These are phyloP conservation scores for Chenopodium album DNA, from an alignment of 148 eudicot species.

Conservation along the genomic window DNA sequence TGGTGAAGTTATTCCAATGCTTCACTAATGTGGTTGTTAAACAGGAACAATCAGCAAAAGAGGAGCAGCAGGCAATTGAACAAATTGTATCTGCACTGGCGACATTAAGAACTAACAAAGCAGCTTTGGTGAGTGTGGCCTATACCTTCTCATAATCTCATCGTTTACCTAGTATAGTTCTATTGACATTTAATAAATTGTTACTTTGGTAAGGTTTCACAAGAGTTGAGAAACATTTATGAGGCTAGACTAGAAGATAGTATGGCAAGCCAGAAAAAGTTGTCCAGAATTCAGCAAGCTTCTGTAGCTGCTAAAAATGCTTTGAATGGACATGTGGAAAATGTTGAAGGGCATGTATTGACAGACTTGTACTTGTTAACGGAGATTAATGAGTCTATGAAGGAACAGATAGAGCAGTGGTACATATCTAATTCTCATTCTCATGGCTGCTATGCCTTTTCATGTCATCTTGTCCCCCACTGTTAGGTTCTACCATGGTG, in stretches of 20 bases:
- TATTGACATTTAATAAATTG: not conserved
- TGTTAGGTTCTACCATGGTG: not conserved
- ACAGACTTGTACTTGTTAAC: slow-evolving; percentile 57
- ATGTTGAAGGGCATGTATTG: slow-evolving; percentile 45
- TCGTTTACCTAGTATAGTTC: not conserved
- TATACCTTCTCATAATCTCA: not conserved
- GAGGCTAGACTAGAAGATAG: slow-evolving; percentile 39
- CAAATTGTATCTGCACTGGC: slow-evolving; percentile 60
- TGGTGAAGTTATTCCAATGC: not conserved
- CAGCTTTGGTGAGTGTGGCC: slow-evolving; percentile 40
- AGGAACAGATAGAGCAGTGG: slow-evolving; percentile 63
- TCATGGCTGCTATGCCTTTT: not conserved
- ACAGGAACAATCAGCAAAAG: slow-evolving; percentile 73
- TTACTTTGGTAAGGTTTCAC: slow-evolving; percentile 52
- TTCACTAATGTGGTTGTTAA: slow-evolving; percentile 15
- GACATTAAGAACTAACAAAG: slow-evolving; percentile 50
- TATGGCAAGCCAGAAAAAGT: slow-evolving; percentile 39
- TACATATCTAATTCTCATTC: slow-evolving; percentile 27
- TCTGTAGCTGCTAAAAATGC: slow-evolving; percentile 49
- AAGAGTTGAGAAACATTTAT: slow-evolving; percentile 51
- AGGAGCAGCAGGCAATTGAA: slow-evolving; percentile 70
- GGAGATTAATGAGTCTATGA: slow-evolving; percentile 47
- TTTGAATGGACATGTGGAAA: slow-evolving; percentile 50
- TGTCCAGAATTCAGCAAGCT: slow-evolving; percentile 56
- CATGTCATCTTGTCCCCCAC: not conserved